A percentile compares a stretch with the other conserved stretches of the same genome.
Conservation (phyloP, 1,284 basidiomycete species). For the Papiliotrema flavescens region DNA sequence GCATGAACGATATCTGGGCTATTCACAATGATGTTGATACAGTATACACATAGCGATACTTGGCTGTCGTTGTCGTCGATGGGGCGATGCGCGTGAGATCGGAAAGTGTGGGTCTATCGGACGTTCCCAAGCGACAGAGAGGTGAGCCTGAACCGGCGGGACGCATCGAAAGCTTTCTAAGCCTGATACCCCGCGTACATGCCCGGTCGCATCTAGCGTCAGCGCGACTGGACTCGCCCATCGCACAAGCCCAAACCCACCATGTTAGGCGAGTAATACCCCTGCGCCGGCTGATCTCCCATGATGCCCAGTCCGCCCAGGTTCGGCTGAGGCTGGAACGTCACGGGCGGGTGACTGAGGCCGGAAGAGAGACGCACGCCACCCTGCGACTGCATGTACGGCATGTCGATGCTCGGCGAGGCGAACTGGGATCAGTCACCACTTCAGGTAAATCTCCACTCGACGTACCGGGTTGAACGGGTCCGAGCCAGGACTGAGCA, state of each 20-base stretch:
- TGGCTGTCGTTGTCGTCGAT: background rate
- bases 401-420: conserved; percentile 40
- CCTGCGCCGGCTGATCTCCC: conserved; percentile 7
- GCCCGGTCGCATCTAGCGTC: background rate
- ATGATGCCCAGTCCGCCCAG: conserved; percentile 46
- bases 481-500: conserved; percentile 49
- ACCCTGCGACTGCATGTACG: conserved; percentile 24
- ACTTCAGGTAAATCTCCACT: background rate
- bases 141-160: background rate
- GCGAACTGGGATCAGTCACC: conserved; percentile 27
- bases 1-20: background rate
- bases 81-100: background rate
- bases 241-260: conserved; percentile 1
- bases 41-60: background rate
- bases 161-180: background rate
- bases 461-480: conserved; percentile 48
- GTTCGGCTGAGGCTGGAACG: conserved; percentile 43
- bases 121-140: background rate
- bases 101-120: background rate
- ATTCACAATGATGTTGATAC: background rate
- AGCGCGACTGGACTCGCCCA: background rate
- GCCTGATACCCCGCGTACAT: background rate
- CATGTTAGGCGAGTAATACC: conserved; percentile 17
- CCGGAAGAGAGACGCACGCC: conserved; percentile 27
- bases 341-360: conserved; percentile 25